A percentile compares a stretch with the other conserved stretches of the same genome.
Conservation (phyloP, 2,329 filamentous ascomycete genomes). For the Hypoxylon sp. region DNA sequence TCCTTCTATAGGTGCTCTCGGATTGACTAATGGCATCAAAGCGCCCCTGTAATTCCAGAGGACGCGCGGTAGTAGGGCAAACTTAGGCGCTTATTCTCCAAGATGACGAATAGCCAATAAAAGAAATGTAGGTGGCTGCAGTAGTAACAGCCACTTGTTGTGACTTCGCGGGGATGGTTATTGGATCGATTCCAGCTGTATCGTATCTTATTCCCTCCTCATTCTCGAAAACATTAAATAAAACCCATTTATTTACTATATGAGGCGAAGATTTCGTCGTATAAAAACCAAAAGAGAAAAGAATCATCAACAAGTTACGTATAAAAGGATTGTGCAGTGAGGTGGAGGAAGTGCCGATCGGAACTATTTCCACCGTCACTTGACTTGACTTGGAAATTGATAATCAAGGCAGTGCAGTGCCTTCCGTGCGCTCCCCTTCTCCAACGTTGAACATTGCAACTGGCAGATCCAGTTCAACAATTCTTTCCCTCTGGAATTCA, state of each 20-base stretch:
- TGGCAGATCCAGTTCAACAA: conserved; percentile 25
- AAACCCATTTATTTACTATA: background rate
- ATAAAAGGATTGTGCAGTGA: background rate
- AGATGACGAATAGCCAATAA: background rate
- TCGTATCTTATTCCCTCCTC: background rate
- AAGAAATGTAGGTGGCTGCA: background rate
- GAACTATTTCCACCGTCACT: conserved; percentile 38
- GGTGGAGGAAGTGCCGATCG: conserved; percentile 38
- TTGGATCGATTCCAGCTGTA: background rate
- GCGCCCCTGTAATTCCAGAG: background rate
- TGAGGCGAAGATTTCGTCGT: background rate
- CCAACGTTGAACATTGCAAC: conserved; percentile 27
- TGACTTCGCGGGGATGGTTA: background rate
- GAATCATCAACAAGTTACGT: background rate
- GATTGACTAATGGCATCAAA: conserved; percentile 1
- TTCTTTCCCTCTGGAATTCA: conserved; percentile 23
- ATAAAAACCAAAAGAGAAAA: background rate
- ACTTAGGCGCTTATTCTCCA: background rate
- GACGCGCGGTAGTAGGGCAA: too few species aligned
- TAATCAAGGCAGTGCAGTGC: conserved; percentile 40
- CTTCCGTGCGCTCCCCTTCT: conserved; percentile 18
- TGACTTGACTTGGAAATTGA: conserved; percentile 38
- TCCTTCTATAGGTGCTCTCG: too few species aligned
- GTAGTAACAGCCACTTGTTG: background rate
- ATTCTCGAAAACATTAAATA: background rate